These are phyloP conservation scores for Sphagnum contortum DNA, from an alignment of 225 moss, liverwort and hornwort species.

Conservation along the genomic window DNA sequence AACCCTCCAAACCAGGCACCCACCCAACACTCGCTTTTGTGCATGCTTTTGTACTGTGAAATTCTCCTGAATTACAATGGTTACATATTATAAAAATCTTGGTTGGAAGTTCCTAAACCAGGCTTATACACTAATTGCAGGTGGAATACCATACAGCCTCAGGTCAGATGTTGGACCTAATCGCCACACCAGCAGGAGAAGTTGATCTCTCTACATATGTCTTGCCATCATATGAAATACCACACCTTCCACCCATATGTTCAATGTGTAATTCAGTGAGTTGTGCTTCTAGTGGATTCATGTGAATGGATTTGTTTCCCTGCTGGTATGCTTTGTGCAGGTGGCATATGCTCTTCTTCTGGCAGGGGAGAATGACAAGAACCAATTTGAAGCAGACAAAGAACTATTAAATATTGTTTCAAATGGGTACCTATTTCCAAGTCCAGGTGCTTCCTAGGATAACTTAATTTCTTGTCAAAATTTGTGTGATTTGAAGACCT, in stretches of 20 bases:
- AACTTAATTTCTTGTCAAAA: too few relatives aligned
- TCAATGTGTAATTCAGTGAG: too few relatives aligned
- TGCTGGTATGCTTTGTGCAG: constrained; percentile 9
- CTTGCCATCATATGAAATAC: constrained; percentile 32
- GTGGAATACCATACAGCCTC: constrained; percentile 49
- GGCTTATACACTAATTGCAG: constrained; percentile 10
- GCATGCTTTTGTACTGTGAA: too few relatives aligned
- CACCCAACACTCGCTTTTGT: too few relatives aligned
- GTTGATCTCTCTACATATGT: constrained; percentile 59
- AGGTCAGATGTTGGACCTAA: constrained; percentile 66
- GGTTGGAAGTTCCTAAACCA: too few relatives aligned
- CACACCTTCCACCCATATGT: neutral
- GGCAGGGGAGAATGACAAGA: constrained; percentile 56
- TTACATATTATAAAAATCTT: too few relatives aligned
- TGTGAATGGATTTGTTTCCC: too few relatives aligned
- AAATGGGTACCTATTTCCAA: constrained; percentile 98
- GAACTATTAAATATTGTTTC: constrained; percentile 48
- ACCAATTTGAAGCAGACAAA: constrained; percentile 68
- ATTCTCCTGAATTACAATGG: too few relatives aligned
- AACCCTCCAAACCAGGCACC: too few relatives aligned
- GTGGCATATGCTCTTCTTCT: constrained; percentile 88
- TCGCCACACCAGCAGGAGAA: constrained; percentile 59
- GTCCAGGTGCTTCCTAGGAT: constrained; percentile 49
- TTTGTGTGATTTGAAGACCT: too few relatives aligned
- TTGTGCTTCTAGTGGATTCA: too few relatives aligned